phyloP scores from a whole-genome alignment of 148 eudicot genomes.

The Cornus suecica region DNA sequence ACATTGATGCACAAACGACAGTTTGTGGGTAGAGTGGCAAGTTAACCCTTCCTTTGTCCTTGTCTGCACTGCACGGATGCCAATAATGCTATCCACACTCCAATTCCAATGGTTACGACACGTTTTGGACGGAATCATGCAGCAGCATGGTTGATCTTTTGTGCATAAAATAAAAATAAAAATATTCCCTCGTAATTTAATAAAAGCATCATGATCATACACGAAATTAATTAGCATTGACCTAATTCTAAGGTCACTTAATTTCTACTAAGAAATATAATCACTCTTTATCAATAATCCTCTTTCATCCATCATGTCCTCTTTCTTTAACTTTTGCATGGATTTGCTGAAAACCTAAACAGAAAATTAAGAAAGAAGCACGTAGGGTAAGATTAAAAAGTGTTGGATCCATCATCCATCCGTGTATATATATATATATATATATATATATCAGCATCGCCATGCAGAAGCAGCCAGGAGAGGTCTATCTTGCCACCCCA shows the following conservation, averaged over 20 bases:
- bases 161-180: not conserved
- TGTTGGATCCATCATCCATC: too few species aligned
- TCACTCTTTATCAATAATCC: not conserved
- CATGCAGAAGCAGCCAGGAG: conserved; percentile 35
- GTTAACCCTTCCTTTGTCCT: too few species aligned
- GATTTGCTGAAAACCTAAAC: not conserved
- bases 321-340: not conserved
- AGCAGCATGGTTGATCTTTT: not conserved
- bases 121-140: not conserved
- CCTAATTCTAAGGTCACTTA: not conserved
- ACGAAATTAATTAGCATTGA: not conserved
- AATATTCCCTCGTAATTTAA: not conserved
- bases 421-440: too few species aligned
- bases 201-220: not conserved
- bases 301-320: not conserved
- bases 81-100: not conserved
- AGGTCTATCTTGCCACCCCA: conserved; percentile 33
- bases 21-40: too few species aligned
- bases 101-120: not conserved
- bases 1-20: too few species aligned
- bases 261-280: not conserved
- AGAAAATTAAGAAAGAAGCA: not conserved
- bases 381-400: too few species aligned
- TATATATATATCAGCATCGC: conserved; percentile 24
- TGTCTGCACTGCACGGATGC: not conserved